Conservation (phyloP, 2,329 filamentous ascomycete species). For the Cytospora mali region DNA sequence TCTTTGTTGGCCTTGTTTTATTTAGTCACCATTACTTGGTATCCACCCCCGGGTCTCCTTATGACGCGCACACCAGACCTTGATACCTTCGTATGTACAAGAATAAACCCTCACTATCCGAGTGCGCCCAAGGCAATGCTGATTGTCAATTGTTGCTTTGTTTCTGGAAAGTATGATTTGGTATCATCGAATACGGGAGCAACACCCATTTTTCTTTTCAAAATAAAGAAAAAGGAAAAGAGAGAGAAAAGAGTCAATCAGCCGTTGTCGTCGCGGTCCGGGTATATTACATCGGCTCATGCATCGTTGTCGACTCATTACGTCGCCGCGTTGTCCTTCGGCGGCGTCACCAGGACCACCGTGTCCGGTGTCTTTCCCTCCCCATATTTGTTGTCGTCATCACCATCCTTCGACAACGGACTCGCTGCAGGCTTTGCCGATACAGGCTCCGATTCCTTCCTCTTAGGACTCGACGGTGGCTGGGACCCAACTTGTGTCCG, state of each 20-base stretch:
- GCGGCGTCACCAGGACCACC: slow-evolving; percentile 22
- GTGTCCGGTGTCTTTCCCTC: slow-evolving; percentile 21
- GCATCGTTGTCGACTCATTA: background rate
- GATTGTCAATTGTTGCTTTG: slow-evolving; percentile 8
- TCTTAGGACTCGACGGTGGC: slow-evolving; percentile 25
- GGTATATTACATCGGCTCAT: background rate
- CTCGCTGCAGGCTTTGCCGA: background rate
- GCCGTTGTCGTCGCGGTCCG: too few species aligned
- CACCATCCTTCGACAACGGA: background rate
- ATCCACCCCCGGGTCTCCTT: background rate
- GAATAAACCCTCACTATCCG: background rate
- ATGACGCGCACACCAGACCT: background rate
- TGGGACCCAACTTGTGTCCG: slow-evolving; percentile 24
- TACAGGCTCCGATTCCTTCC: slow-evolving; percentile 16
- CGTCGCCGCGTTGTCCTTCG: slow-evolving; percentile 12
- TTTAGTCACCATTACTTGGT: background rate
- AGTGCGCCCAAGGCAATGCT: slow-evolving; percentile 2
- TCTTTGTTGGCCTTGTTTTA: background rate
- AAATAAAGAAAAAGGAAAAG: background rate
- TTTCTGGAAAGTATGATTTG: slow-evolving; percentile 8
- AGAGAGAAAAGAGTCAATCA: background rate
- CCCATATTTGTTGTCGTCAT: background rate
- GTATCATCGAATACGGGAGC: slow-evolving; percentile 16
- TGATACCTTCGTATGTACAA: background rate
- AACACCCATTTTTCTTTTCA: background rate